Evolutionary conservation across 345 rosid species (phyloP), one percentile per base, ranked within the genome.

Genomic region (Camelina sativa): DNA sequence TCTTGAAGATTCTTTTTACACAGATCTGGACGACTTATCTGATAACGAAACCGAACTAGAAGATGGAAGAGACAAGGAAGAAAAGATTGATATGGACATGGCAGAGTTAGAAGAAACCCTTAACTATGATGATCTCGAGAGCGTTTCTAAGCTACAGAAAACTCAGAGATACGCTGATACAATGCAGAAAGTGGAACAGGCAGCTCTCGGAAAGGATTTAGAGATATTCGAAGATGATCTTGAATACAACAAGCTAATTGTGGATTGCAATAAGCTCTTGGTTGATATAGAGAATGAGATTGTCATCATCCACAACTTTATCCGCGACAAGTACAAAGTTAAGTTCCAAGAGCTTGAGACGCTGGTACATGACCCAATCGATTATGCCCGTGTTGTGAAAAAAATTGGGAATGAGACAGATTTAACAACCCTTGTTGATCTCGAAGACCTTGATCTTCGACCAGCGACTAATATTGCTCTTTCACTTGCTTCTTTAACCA

Each of bases 281-380:
- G 97, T 90, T 46, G 97, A 90, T 47, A 85, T 89, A 0, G 97
- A 89, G 80, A 87, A 90, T 72, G 96, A 90, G 68, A 88, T 90
- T 11, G 47, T 85, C 30, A 89, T 92, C 19, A 85, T 92, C 73
- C 91, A 90, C 80, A 90, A 86, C 75, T 90, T 86, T 68, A 89
- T 90, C 44, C 90, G 95, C 28, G 88, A 85, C 74, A 92, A 90
- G 81, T 92, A 90, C 76, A 78, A 89, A 1, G 61, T 82, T 74
- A 92, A 87, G 60, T 90, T 92, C 71, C 95, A 86, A 0, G 97
- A 92, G 86, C 97, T 92, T 51, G 95, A 89, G 63, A 88, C 96
- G 3, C 87, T 90, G 2, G 93, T 90, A n/a, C 88, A 82, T 44
- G 89, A 89, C 56, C 90, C 97, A 3, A 87, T 90, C 63, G 97